These are phyloP conservation scores for Ogataea methanolica DNA, from an alignment of 805 yeast genomes.

Conservation along the genomic window DNA sequence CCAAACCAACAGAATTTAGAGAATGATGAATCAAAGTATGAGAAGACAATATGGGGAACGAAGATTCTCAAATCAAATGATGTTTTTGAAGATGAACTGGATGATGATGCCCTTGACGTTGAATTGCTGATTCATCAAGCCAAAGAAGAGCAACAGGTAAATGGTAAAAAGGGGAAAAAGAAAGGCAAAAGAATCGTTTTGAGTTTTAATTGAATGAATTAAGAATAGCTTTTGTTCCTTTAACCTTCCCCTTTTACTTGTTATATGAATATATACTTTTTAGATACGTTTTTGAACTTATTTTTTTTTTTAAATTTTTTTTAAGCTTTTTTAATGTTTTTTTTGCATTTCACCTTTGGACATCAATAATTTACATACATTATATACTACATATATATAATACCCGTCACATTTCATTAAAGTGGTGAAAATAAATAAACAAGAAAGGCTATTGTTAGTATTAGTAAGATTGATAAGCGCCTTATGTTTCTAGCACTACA, in stretches of 20 bases:
- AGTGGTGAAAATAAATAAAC: too few relatives aligned
- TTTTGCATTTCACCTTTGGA: too few relatives aligned
- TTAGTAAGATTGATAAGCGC: too few relatives aligned
- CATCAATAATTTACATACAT: too few relatives aligned
- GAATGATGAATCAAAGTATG: conserved; percentile 13
- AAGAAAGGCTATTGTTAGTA: too few relatives aligned
- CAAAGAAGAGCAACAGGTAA: conserved; percentile 38
- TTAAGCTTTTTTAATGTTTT: not conserved
- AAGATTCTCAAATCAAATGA: conserved; percentile 32
- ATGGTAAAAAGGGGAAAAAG: conserved; percentile 24
- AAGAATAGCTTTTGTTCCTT: not conserved
- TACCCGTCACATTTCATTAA: too few relatives aligned
- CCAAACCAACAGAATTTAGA: conserved; percentile 1
- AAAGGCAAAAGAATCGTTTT: conserved; percentile 40
- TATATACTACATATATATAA: too few relatives aligned
- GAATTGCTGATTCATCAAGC: conserved; percentile 50
- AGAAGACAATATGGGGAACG: conserved; percentile 76
- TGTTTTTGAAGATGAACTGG: conserved; percentile 37
- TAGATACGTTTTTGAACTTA: not conserved
- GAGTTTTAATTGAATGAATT: conserved; percentile 10
- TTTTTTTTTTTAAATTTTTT: not conserved
- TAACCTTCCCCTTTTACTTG: not conserved
- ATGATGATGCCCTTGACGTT: conserved; percentile 32
- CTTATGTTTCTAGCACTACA: too few relatives aligned
- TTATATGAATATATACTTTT: not conserved